These are phyloP conservation scores for Botrytis byssoidea DNA, from an alignment of 2,329 filamentous ascomycete genomes.

Conservation along the genomic window DNA sequence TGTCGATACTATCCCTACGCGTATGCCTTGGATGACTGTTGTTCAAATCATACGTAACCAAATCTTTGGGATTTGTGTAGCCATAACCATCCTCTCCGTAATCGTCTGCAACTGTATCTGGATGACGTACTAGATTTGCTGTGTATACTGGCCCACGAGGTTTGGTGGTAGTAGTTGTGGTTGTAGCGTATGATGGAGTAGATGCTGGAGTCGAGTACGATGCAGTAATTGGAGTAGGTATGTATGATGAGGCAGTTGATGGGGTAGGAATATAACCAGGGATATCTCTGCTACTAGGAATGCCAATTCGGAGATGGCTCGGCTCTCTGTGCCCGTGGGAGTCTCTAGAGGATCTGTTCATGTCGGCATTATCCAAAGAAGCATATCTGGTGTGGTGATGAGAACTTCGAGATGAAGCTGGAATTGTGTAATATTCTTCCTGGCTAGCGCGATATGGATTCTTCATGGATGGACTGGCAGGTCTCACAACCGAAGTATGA, in stretches of 20 bases:
- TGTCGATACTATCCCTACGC: slow-evolving; percentile 56
- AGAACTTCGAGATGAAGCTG: slow-evolving; percentile 55
- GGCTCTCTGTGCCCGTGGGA: slow-evolving; percentile 21
- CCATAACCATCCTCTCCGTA: slow-evolving; percentile 61
- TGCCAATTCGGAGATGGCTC: slow-evolving; percentile 27
- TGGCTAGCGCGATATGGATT: slow-evolving; percentile 55
- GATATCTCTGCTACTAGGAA: slow-evolving; percentile 28
- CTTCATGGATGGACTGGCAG: slow-evolving; percentile 50
- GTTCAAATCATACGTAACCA: slow-evolving; percentile 61
- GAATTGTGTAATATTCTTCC: slow-evolving; percentile 54
- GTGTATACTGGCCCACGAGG: slow-evolving; percentile 28
- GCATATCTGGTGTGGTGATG: slow-evolving; percentile 44
- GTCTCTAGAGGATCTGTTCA: slow-evolving; percentile 30
- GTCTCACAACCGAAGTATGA: slow-evolving; percentile 36
- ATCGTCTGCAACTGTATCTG: slow-evolving; percentile 46
- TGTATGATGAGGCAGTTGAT: not conserved
- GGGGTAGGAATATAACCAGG: not conserved
- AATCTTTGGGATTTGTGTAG: slow-evolving; percentile 62
- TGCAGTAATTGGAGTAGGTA: slow-evolving; percentile 1
- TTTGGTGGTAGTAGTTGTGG: slow-evolving; percentile 23
- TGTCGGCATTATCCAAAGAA: slow-evolving; percentile 52
- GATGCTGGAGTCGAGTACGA: not conserved
- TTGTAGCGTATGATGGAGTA: slow-evolving; percentile 25
- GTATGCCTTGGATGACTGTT: slow-evolving; percentile 45
- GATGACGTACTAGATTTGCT: slow-evolving; percentile 41